A percentile compares a stretch with the other conserved stretches of the same genome.
Evolutionary conservation across 2,329 filamentous ascomycete genomes (phyloP).

Genomic region (Diaporthe humulicola): DNA sequence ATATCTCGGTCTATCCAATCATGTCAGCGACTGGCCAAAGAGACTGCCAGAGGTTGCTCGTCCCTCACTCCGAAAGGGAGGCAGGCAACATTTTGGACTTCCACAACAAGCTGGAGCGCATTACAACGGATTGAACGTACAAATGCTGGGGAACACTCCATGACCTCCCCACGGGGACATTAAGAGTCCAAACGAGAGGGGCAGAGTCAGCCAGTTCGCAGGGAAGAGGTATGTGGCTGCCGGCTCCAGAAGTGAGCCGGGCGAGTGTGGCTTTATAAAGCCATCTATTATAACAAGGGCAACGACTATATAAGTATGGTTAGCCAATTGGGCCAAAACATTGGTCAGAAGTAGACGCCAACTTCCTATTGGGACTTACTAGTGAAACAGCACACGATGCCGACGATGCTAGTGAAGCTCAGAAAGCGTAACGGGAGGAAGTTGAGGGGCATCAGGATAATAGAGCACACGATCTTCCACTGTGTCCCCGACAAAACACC

Average conservation of each 20-base stretch:
- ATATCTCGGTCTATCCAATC: conserved; percentile 72
- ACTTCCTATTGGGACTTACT: conserved; percentile 70
- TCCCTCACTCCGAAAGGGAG: neutral
- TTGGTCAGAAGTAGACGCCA: neutral
- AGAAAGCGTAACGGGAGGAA: conserved; percentile 87
- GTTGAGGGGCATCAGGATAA: conserved; percentile 84
- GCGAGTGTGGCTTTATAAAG: conserved; percentile 81
- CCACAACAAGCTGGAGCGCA: neutral
- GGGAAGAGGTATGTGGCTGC: conserved; percentile 86
- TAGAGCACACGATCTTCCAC: conserved; percentile 89
- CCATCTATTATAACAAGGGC: conserved; percentile 87
- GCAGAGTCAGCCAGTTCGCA: conserved; percentile 86
- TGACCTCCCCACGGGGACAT: conserved; percentile 81
- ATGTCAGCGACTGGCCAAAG: neutral
- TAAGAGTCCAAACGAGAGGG: conserved; percentile 88
- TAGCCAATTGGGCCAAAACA: conserved; percentile 29
- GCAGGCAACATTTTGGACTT: neutral
- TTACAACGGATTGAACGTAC: conserved; percentile 41
- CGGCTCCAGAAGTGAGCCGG: conserved; percentile 87
- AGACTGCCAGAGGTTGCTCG: neutral
- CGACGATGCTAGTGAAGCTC: conserved; percentile 91
- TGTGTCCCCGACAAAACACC: conserved; percentile 72
- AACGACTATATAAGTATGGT: conserved; percentile 71
- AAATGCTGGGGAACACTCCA: conserved; percentile 82
- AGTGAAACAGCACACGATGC: conserved; percentile 89